phyloP scores from a whole-genome alignment of 2,329 filamentous ascomycete species.

The Mycosphaerella sp. region DNA sequence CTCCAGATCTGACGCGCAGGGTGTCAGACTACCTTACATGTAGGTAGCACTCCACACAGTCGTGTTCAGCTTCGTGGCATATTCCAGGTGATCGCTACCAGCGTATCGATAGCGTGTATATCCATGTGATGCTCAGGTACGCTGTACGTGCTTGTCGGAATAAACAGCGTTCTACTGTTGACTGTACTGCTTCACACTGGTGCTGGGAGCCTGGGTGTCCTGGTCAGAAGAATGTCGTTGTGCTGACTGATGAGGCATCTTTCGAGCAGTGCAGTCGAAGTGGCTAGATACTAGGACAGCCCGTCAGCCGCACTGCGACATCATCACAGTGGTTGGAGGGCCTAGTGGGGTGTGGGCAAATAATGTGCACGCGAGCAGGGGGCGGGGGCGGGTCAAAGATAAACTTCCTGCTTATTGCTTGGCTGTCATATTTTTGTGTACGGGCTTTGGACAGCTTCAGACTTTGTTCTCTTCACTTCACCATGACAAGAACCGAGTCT shows the following conservation, averaged over 20 bases:
- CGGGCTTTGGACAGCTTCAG: neutral
- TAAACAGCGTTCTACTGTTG: neutral
- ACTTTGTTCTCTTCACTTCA: constrained; percentile 1
- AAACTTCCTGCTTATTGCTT: no score
- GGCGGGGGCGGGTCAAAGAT: no score
- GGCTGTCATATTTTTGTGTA: neutral
- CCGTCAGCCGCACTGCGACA: neutral
- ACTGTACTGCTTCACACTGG: neutral
- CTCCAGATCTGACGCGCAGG: neutral
- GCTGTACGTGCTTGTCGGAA: neutral
- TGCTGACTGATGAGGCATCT: no score
- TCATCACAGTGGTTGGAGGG: neutral
- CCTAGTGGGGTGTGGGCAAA: no score
- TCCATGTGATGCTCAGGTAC: neutral
- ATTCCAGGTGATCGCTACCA: neutral
- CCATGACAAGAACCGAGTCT: constrained; percentile 11
- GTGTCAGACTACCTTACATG: no score
- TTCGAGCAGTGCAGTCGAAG: no score
- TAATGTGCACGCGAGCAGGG: no score
- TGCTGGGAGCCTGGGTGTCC: neutral
- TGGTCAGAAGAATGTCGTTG: neutral
- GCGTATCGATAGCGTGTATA: neutral
- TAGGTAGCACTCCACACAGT: no score
- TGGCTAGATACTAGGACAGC: no score
- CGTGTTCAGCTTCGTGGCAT: neutral